Evolutionary conservation across 495 filamentous ascomycete genomes (phyloP).

Genomic region (Hapsidospora chrysogenum): DNA sequence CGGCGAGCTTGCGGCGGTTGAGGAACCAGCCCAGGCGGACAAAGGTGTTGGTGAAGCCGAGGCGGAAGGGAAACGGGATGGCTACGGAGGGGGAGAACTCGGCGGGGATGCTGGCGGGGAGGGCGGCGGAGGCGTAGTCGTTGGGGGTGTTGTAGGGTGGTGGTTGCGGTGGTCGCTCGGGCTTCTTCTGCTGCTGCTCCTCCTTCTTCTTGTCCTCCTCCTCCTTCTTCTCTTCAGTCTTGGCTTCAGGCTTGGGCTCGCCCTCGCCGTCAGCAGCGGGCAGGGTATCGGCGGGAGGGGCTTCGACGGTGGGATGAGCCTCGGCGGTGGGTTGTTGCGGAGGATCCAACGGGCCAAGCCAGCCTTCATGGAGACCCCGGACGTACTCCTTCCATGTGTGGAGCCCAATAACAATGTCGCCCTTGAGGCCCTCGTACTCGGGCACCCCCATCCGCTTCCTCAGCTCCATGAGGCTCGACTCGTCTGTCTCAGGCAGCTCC

Average conservation of each 20-base stretch:
- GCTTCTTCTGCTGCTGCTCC: slow-evolving; percentile 27
- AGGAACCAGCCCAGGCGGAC: slow-evolving; percentile 78
- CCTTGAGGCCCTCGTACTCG: slow-evolving; percentile 55
- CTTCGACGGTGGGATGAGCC: slow-evolving; percentile 14
- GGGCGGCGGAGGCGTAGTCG: slow-evolving; percentile 46
- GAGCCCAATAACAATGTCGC: slow-evolving; percentile 78
- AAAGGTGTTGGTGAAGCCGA: slow-evolving; percentile 86
- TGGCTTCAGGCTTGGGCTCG: neutral
- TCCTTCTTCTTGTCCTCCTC: too few species aligned
- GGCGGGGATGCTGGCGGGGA: slow-evolving; percentile 43
- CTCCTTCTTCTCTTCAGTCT: slow-evolving; percentile 9
- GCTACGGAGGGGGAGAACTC: slow-evolving; percentile 48
- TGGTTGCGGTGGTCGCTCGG: slow-evolving; percentile 31
- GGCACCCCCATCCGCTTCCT: slow-evolving; percentile 43
- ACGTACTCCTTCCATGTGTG: slow-evolving; percentile 98
- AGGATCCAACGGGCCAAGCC: slow-evolving; percentile 62
- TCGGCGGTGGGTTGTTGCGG: slow-evolving; percentile 16
- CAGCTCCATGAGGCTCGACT: slow-evolving; percentile 38
- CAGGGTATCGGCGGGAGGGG: slow-evolving; percentile 6
- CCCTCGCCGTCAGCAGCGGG: neutral
- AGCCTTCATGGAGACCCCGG: slow-evolving; percentile 84
- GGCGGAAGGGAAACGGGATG: slow-evolving; percentile 71
- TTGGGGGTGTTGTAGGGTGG: slow-evolving; percentile 49
- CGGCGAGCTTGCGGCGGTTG: slow-evolving; percentile 69
- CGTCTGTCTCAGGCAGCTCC: slow-evolving; percentile 24